These are phyloP conservation scores for Byssochlamys sp. DNA, from an alignment of 2,329 filamentous ascomycete species.

Conservation along the genomic window DNA sequence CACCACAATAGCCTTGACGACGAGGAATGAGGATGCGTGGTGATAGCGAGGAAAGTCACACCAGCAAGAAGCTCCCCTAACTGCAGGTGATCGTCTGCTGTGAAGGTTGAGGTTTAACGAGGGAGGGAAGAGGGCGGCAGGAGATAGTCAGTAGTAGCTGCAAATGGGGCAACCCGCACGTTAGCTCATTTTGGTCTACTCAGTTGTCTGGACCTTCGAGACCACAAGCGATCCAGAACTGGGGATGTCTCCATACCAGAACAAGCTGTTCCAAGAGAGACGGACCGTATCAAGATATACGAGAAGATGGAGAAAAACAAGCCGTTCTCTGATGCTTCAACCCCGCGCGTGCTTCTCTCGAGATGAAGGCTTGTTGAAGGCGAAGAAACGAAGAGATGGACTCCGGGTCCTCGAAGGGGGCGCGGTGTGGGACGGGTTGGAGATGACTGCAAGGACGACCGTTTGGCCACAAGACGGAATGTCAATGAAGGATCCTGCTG, in stretches of 20 bases:
- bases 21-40: neutral
- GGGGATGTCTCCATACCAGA: neutral
- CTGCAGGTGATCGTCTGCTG: neutral
- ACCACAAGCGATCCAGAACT: neutral
- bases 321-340: neutral
- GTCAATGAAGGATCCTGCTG: neutral
- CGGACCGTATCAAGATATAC: neutral
- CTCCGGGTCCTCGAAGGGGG: neutral
- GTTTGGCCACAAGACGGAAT: neutral
- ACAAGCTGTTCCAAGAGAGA: neutral
- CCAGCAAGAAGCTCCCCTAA: neutral
- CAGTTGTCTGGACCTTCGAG: neutral
- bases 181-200: conserved; percentile 2
- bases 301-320: neutral
- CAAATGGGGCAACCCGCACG: conserved; percentile 3
- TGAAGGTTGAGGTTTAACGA: conserved; percentile 1
- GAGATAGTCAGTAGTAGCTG: neutral
- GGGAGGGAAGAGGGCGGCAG: conserved; percentile 1
- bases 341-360: neutral
- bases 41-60: neutral
- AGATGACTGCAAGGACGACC: neutral
- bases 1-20: neutral
- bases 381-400: neutral
- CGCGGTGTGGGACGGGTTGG: neutral
- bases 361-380: neutral